Evolutionary conservation across 129 eudicot species (phyloP).

Genomic region (Chrysanthemum makinoi): DNA sequence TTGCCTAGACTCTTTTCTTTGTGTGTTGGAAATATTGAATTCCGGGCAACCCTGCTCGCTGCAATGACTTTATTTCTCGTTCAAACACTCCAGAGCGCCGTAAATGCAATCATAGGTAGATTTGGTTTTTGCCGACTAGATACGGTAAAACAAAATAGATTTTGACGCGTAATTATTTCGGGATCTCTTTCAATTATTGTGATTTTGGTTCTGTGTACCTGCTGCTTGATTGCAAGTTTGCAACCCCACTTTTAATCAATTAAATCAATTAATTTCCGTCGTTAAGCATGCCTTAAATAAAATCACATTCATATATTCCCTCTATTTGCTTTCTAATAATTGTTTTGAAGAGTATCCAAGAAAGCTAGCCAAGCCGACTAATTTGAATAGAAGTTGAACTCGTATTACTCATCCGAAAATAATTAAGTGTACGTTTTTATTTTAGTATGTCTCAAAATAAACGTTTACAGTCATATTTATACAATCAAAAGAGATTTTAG

Average conservation of each 20-base stretch:
- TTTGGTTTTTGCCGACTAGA: neutral
- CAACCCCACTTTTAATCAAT: slow-evolving; percentile 30
- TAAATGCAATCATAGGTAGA: no score
- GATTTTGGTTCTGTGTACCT: slow-evolving; percentile 32
- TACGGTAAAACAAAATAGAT: neutral
- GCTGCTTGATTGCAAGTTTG: slow-evolving; percentile 25
- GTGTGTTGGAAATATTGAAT: no score
- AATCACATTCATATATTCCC: slow-evolving; percentile 14
- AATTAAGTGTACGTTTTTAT: no score
- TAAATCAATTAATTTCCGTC: slow-evolving; percentile 2
- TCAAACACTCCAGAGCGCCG: no score
- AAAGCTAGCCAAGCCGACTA: slow-evolving; percentile 9
- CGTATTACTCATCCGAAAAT: no score
- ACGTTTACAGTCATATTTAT: no score
- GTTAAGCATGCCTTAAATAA: slow-evolving; percentile 1
- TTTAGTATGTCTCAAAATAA: no score
- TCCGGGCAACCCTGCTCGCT: no score
- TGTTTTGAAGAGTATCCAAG: slow-evolving; percentile 8
- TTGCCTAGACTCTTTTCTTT: no score
- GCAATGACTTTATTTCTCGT: no score
- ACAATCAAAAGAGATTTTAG: no score
- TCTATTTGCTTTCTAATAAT: slow-evolving; percentile 19
- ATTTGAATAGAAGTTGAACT: neutral
- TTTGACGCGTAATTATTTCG: slow-evolving; percentile 12
- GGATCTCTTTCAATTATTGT: slow-evolving; percentile 26